Conservation (phyloP, 345 rosid genomes). For the Salix arbutifolia region DNA sequence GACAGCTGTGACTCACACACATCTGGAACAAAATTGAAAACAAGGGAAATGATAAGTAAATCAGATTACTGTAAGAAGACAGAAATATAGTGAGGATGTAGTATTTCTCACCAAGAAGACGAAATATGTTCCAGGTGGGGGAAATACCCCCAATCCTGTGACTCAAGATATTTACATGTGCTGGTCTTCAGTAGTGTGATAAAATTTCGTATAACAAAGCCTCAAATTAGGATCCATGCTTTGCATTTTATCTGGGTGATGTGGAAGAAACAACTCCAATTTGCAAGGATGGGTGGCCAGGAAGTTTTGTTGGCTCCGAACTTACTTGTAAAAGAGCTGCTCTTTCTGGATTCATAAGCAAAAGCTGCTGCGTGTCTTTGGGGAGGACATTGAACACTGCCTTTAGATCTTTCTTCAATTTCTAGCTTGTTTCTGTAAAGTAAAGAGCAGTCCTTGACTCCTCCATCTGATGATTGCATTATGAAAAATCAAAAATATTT, state of each 20-base stretch:
- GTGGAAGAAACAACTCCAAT: constrained; percentile 20
- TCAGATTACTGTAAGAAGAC: constrained; percentile 4
- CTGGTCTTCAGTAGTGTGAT: constrained; percentile 13
- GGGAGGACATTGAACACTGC: constrained; percentile 71
- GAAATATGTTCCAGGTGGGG: constrained; percentile 3
- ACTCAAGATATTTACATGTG: constrained; percentile 10
- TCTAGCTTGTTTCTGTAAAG: constrained; percentile 45
- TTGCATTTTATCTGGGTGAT: constrained; percentile 18
- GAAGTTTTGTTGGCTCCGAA: constrained; percentile 24
- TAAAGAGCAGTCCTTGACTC: constrained; percentile 44
- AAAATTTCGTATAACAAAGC: constrained; percentile 15
- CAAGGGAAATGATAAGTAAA: neutral
- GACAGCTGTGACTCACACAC: neutral
- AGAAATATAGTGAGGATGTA: neutral
- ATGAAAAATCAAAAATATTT: constrained; percentile 1
- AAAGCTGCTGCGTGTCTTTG: constrained; percentile 80
- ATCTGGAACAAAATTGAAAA: constrained; percentile 12
- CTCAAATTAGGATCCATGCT: constrained; percentile 1
- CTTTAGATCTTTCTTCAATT: constrained; percentile 74
- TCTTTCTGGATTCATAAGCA: constrained; percentile 79
- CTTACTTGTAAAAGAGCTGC: constrained; percentile 58
- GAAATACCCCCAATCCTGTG: constrained; percentile 19
- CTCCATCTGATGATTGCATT: constrained; percentile 40
- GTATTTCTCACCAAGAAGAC: constrained; percentile 31
- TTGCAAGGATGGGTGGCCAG: constrained; percentile 27